These are phyloP conservation scores for Hondaea fermentalgiana DNA, from an alignment of 108 stramenopile genomes.

Conservation along the genomic window DNA sequence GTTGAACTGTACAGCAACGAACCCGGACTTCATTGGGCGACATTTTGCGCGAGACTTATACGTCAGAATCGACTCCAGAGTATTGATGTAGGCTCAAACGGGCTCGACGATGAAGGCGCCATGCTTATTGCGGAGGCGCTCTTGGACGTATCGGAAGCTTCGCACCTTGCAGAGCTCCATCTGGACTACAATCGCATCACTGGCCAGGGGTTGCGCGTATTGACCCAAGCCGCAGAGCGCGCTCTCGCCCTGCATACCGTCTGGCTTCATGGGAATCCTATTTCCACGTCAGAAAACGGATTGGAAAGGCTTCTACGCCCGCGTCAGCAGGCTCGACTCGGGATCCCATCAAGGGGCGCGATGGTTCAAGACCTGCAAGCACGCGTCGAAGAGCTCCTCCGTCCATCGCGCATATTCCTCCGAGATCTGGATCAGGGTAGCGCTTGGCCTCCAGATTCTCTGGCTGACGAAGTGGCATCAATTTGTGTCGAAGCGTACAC, in stretches of 20 bases:
- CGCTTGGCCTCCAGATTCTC: not conserved
- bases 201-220: not conserved
- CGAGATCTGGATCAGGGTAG: not conserved
- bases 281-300: not conserved
- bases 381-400: not conserved
- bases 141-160: not conserved
- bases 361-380: not conserved
- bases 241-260: not conserved
- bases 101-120: not conserved
- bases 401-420: not conserved
- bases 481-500: not conserved
- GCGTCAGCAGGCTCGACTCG: not conserved
- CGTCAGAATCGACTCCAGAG: not conserved
- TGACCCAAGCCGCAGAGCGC: not conserved
- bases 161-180: not conserved
- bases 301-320: not conserved
- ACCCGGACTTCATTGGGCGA: not conserved
- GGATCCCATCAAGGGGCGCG: not conserved
- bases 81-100: not conserved
- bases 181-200: not conserved
- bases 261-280: not conserved
- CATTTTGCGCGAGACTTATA: not conserved
- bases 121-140: not conserved
- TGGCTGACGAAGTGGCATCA: not conserved
- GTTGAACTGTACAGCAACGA: constrained; percentile 6